Base-by-base conservation (phyloP, 768 basidiomycete genomes). In the Paxillus involutus region DNA sequence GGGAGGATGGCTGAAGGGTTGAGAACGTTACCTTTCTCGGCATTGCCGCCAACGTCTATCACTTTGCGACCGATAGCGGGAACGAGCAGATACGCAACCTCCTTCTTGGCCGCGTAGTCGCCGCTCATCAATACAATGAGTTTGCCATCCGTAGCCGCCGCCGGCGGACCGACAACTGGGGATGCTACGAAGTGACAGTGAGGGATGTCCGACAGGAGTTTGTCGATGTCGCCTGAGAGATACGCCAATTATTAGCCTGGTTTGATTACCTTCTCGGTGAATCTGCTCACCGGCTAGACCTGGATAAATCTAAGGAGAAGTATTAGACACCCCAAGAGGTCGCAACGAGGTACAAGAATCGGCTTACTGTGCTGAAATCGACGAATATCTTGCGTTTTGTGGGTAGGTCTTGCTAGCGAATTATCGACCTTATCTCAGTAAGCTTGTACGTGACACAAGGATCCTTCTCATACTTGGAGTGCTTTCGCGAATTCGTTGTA, bases 81-180 rank as follows among this genome's bases (percentile, higher is more conserved):
- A 0, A 90, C 82, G n/a, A 92, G 75, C 10, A 85, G 71, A 61
- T 88, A 81, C 3, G 82, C 82, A 13, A 86, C 79, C 62, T 87
- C 81, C 60, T 88, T 86, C 77, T 90, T 92, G n/a, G 85, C 83
- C 52, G 84, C 83, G 61, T 79, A 76, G 62, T 90, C 86, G 3
- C 91, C 90, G 12, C 83, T 82, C 78, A 92, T 84, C 49, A 85
- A 77, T 40, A 89, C 74, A 43, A 91, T 59, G 16, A 92, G 77
- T 52, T 84, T 75, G 1, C 80, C 81, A 17, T 75, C 75, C 19
- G 80, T 79, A 0, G 89, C 89, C 6, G 77, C 80, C 14, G 74
- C 61, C 5, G 89, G 86, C 0, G 83, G 69, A 3, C 84, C 84
- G 49, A 91, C 86, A n/a, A 92, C 84, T 7, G 89, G 90, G 41